Base-by-base conservation (phyloP, 768 basidiomycete species). In the Tylopilus felleus region DNA sequence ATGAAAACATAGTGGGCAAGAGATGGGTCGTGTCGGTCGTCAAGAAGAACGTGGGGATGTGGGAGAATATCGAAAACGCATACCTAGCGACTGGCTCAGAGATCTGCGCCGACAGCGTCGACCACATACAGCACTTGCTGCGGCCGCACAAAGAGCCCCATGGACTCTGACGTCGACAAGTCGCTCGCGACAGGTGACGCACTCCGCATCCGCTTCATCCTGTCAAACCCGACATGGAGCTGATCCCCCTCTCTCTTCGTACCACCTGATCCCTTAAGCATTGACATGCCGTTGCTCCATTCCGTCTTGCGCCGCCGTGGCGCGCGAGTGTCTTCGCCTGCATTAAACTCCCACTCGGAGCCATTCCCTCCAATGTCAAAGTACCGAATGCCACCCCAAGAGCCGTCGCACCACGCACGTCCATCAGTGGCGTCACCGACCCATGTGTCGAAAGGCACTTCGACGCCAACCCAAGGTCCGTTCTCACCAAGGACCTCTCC, bases 381-480 rank as follows among this genome's bases (percentile, higher is more conserved):
- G 69, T 93, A 93, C 23, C 84, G 80, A 41, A 92, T 74, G 0
- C 92, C 93, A 27, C 83, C 84, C 84, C 87, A 88, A 0, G 81
- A 79, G 0, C 93, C 93, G 60, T 95, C 91, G 64, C 90, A 80
- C 92, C 92, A 94, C 53, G 81, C 82, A n/a, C 87, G 75, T n/a
- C 80, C 84, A 27, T 83, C 79, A 14, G 76, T 70, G 49, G 75
- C 71, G 23, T 81, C 79, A 12, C 72, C 75, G 2, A 74, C 72
- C 77, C 80, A 80, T n/a, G 72, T 71, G 28, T 69, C 69, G 8
- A 92, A 74, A 1, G 91, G 90, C 12, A 93, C 89, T 67, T 95
- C 93, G 16, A 95, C 89, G 14, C 93, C 93, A 8, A 94, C 89
- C 93, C 93, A 95, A 0, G 89, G 83, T 1, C 93, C 93, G 5